Base-by-base conservation (phyloP, 768 basidiomycete genomes). In the Lactarius trivialis region DNA sequence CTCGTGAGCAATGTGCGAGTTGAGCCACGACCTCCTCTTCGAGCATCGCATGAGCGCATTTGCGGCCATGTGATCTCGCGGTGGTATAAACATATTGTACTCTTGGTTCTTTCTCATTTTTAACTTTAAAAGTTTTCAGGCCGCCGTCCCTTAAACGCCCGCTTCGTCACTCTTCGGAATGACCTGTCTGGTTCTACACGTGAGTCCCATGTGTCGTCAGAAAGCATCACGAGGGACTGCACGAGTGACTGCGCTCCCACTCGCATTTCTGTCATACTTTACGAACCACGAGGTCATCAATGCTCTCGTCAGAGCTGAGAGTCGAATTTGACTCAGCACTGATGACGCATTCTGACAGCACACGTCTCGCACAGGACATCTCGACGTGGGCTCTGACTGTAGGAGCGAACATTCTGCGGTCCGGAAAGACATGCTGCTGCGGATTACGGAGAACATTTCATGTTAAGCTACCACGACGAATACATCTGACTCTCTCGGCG, bases 281-380 rank as follows among this genome's bases (percentile, higher is more conserved):
- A 41, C 34, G 32, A 52, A 33, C 34, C 7, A 26, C 12, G 7
- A n/a, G 19, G 51, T 54, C 61, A 58, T 56, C 14, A 26, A 11
- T 28, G 39, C 15, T 53, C 12, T 51, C 26, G 33, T 52, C 28
- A 30, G 34, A 24, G 17, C 26, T 30, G 26, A 33, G 30, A 30
- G 30, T 30, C 30, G 30, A 6, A 30, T 19, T 48, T 62, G 61
- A 62, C 61, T 58, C 61, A 58, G 34, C 41, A 21, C n/a, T 39
- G 9, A 33, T 43, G 19, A 43, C 37, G 33, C 41, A 2, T 9
- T 21, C 43, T 11, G 21, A 45, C 45, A 14, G 12, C 11, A 1
- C 49, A 4, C 7, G 26, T 8, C 19, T 28, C 7, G 8, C 30
- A 19, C 19, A 1, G 9, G 32, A 26, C 55, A 19, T n/a, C 9